phyloP scores from a whole-genome alignment of 257 asterid genomes.

The Solanum microdontum region DNA sequence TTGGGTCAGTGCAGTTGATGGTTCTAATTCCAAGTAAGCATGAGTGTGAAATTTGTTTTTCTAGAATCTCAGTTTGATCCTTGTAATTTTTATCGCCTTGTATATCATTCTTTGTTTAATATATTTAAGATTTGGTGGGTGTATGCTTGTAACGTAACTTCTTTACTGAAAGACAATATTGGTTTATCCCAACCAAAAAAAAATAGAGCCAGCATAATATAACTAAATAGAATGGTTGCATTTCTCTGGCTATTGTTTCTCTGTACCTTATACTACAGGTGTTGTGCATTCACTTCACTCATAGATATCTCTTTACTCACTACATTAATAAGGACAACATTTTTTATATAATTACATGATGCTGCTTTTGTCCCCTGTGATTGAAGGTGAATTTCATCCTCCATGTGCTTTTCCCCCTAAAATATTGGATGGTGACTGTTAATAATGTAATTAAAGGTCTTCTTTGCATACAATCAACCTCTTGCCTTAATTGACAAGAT shows the following conservation, averaged over 20 bases:
- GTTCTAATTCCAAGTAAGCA: conserved; percentile 62
- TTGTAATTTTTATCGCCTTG: background rate
- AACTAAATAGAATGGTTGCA: background rate
- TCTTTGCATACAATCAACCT: background rate
- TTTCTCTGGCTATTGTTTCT: background rate
- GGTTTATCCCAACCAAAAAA: background rate
- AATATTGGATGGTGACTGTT: background rate
- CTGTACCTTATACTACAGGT: background rate
- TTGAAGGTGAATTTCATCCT: background rate
- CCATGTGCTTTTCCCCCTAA: background rate
- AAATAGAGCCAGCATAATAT: background rate
- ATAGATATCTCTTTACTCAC: background rate
- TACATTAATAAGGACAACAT: background rate
- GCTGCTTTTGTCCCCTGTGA: background rate
- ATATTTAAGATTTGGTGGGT: background rate
- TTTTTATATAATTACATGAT: background rate
- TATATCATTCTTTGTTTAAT: background rate
- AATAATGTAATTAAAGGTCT: background rate
- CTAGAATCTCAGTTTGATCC: background rate
- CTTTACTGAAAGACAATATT: background rate
- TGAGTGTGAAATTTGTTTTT: background rate
- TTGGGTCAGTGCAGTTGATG: conserved; percentile 98
- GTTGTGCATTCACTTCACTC: background rate
- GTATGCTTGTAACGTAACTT: background rate
- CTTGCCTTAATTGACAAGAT: background rate